Percentiles rank a stretch among this genome's conserved stretches.
These are phyloP conservation scores for Xylaria telfairii DNA, from an alignment of 495 filamentous ascomycete genomes.

Conservation along the genomic window DNA sequence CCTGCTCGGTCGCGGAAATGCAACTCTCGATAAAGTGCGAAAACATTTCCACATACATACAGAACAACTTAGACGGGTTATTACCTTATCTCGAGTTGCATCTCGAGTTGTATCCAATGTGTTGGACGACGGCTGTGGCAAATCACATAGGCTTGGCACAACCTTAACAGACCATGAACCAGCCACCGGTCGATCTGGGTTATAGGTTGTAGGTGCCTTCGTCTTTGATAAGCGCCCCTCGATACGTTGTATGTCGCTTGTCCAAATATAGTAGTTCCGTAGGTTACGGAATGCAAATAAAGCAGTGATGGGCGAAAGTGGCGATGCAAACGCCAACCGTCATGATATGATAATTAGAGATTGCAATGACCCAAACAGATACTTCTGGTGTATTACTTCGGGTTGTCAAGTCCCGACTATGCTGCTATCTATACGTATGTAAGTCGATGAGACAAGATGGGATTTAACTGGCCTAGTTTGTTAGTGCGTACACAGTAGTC, in stretches of 20 bases:
- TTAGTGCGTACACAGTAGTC: conserved; percentile 10
- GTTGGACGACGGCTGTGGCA: not conserved
- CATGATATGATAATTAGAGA: not conserved
- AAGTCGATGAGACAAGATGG: not conserved
- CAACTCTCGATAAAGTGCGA: not conserved
- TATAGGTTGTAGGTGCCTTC: not conserved
- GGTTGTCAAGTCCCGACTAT: conserved; percentile 5
- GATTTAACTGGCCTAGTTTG: conserved; percentile 1
- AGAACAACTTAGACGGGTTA: not conserved
- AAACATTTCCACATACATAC: not conserved
- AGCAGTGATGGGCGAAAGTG: not conserved
- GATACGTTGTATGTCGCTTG: not conserved
- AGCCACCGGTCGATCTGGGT: not conserved
- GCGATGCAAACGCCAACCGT: not conserved
- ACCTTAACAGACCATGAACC: not conserved
- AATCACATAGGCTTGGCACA: conserved; percentile 14
- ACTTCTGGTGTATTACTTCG: not conserved
- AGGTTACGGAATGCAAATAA: not conserved
- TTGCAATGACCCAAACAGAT: not conserved
- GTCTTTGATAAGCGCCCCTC: not conserved
- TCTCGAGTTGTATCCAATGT: not conserved
- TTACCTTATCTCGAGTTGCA: conserved; percentile 2
- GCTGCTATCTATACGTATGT: not conserved
- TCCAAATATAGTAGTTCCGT: not conserved
- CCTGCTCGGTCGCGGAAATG: not conserved